Percentiles rank a stretch among this genome's conserved stretches.
phyloP scores from a whole-genome alignment of 2,329 filamentous ascomycete genomes.

The Blumeria hordei region DNA sequence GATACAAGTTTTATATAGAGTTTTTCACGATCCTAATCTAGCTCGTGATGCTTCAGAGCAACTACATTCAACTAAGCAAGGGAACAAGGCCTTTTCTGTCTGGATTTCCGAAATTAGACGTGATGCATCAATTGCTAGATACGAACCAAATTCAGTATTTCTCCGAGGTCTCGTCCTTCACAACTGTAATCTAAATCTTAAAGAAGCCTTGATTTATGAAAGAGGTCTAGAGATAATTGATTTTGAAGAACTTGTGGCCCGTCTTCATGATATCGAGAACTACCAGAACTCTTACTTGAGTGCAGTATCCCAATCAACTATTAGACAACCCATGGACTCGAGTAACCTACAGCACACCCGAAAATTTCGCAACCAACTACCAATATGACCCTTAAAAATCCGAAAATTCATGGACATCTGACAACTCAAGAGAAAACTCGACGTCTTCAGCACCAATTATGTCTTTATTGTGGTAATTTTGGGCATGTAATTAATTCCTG shows the following conservation, averaged over 20 bases:
- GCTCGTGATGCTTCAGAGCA: background rate
- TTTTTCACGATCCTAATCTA: background rate
- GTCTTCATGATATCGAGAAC: background rate
- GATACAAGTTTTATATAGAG: background rate
- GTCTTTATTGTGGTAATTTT: too few relatives aligned
- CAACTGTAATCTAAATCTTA: background rate
- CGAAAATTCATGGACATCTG: too few relatives aligned
- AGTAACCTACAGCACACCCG: too few relatives aligned
- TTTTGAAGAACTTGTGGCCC: background rate
- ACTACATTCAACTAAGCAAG: background rate
- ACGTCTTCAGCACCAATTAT: too few relatives aligned
- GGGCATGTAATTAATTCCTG: too few relatives aligned
- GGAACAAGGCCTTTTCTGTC: background rate
- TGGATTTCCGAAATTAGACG: background rate
- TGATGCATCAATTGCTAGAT: background rate
- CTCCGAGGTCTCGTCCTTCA: background rate
- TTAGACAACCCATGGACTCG: too few relatives aligned
- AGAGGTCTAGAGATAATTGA: background rate
- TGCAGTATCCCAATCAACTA: too few relatives aligned
- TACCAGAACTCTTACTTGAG: too few relatives aligned
- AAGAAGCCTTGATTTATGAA: background rate
- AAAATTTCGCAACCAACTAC: too few relatives aligned
- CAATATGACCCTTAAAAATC: too few relatives aligned
- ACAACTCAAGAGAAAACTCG: too few relatives aligned
- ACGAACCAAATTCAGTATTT: background rate